Conservation (phyloP, 192 early-diverging fungal species). For the Coemansia sp. region DNA sequence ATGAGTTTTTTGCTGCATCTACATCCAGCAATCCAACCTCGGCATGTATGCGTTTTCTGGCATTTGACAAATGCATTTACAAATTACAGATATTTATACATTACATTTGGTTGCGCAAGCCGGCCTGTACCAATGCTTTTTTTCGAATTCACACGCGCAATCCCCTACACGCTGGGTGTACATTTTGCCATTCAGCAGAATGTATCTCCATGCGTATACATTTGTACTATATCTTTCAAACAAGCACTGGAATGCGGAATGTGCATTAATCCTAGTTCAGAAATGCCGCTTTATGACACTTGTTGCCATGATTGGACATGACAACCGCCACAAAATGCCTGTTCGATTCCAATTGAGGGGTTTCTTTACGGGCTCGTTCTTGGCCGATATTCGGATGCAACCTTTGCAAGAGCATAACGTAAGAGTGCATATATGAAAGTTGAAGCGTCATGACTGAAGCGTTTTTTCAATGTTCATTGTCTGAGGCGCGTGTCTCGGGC, state of each 20-base stretch:
- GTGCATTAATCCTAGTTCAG: constrained; percentile 1
- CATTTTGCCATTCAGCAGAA: neutral
- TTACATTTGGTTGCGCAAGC: neutral
- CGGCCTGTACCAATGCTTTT: neutral
- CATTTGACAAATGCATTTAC: neutral
- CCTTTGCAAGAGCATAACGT: constrained; percentile 4
- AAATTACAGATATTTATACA: neutral
- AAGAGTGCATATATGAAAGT: constrained; percentile 24
- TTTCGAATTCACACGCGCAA: neutral
- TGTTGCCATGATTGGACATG: neutral
- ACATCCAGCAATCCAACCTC: neutral
- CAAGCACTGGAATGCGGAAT: neutral
- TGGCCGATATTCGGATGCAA: neutral
- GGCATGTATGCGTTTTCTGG: neutral
- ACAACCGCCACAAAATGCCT: neutral
- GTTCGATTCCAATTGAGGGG: neutral
- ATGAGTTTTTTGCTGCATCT: neutral
- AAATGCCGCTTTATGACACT: neutral
- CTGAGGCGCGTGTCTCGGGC: neutral
- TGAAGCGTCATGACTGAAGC: constrained; percentile 6
- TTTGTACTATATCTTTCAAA: neutral
- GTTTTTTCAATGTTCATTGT: constrained; percentile 3
- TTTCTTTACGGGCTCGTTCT: neutral
- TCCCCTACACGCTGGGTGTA: neutral
- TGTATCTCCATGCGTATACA: neutral